phyloP scores from a whole-genome alignment of 75 land plant species.

The Gnetum montanum region DNA sequence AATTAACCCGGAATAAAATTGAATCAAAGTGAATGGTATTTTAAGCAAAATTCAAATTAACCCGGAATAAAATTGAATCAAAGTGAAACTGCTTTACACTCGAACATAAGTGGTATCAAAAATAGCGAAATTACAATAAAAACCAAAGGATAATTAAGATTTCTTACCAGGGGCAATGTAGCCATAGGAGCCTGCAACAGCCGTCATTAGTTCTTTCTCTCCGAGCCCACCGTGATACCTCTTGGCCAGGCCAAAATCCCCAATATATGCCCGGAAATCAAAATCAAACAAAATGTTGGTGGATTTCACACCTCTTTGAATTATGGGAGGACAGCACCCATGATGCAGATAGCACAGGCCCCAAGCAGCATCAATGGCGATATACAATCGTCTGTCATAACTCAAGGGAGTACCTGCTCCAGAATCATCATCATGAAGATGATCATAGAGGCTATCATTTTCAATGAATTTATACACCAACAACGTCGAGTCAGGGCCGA shows the following conservation, averaged over 20 bases:
- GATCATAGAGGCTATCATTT: constrained; percentile 37
- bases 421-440: constrained; percentile 20
- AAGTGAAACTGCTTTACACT: no score
- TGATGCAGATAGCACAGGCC: constrained; percentile 35
- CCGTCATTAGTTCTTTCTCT: constrained; percentile 23
- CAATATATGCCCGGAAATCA: constrained; percentile 31
- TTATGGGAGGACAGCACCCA: constrained; percentile 30
- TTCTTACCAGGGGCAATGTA: constrained; percentile 47
- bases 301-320: constrained; percentile 40
- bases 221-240: constrained; percentile 7
- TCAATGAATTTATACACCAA: constrained; percentile 49
- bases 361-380: constrained; percentile 35
- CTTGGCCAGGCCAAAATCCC: constrained; percentile 42
- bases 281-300: constrained; percentile 39
- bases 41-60: no score
- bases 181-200: constrained; percentile 40
- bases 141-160: no score
- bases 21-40: no score
- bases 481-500: no score
- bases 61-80: no score
- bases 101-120: no score
- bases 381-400: constrained; percentile 24
- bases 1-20: no score
- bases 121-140: no score
- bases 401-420: constrained; percentile 2